Evolutionary conservation across 805 yeast species (phyloP).

Genomic region (Suhomyces sp.): DNA sequence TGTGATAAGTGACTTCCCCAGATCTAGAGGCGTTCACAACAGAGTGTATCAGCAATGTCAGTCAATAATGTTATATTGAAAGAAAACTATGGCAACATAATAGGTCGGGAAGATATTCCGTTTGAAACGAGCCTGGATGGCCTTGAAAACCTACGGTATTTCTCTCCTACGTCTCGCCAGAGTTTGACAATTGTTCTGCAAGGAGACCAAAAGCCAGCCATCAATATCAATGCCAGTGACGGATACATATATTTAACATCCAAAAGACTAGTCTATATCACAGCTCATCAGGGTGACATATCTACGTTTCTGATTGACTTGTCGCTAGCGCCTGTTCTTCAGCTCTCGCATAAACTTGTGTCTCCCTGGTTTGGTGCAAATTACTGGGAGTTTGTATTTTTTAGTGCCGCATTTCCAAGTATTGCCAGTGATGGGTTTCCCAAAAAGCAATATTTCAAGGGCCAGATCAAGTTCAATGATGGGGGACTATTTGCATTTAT

Average conservation of each 20-base stretch:
- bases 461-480: slow-evolving; percentile 40
- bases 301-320: slow-evolving; percentile 40
- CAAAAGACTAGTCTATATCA: slow-evolving; percentile 38
- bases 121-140: slow-evolving; percentile 20
- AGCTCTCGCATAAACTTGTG: slow-evolving; percentile 38
- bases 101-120: slow-evolving; percentile 12
- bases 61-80: slow-evolving; percentile 23
- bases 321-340: slow-evolving; percentile 22
- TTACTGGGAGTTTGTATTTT: slow-evolving; percentile 44
- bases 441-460: slow-evolving; percentile 34
- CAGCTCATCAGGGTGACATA: slow-evolving; percentile 41
- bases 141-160: slow-evolving; percentile 15
- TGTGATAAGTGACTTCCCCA: not conserved
- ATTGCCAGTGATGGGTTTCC: slow-evolving; percentile 43
- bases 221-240: slow-evolving; percentile 31
- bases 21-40: not conserved
- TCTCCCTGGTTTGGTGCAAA: slow-evolving; percentile 57
- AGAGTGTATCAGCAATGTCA: slow-evolving; percentile 22
- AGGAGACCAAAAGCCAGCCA: slow-evolving; percentile 6
- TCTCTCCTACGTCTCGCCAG: slow-evolving; percentile 25
- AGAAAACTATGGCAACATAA: slow-evolving; percentile 9
- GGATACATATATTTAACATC: slow-evolving; percentile 45
- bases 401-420: slow-evolving; percentile 27
- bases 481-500: slow-evolving; percentile 49
- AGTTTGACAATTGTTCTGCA: slow-evolving; percentile 23